phyloP scores from a whole-genome alignment of 257 asterid species.

The Fraxinus pennsylvanica region DNA sequence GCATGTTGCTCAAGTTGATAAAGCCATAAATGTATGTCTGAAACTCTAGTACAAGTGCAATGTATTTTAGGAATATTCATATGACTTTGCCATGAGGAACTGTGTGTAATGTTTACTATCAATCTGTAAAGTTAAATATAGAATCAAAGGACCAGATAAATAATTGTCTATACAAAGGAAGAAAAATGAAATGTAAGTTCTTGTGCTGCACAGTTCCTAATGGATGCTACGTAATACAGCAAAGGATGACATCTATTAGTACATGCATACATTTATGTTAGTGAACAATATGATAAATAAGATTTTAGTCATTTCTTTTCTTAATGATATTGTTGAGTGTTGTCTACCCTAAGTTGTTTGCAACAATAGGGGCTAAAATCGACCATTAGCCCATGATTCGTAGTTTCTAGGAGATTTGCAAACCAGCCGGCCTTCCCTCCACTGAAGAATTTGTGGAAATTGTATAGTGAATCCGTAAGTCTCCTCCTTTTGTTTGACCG shows the following conservation, averaged over 20 bases:
- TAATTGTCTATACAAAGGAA: not conserved
- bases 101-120: not conserved
- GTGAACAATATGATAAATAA: not conserved
- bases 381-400: not conserved
- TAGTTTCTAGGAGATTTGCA: not conserved
- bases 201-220: not conserved
- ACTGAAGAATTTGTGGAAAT: not conserved
- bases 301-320: constrained; percentile 21
- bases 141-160: not conserved
- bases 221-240: not conserved
- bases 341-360: constrained; percentile 12
- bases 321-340: not conserved
- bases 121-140: not conserved
- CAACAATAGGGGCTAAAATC: constrained; percentile 5
- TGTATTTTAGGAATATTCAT: not conserved
- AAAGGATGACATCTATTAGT: not conserved
- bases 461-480: not conserved
- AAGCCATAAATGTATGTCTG: not conserved
- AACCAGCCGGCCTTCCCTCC: not conserved
- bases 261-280: not conserved
- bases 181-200: not conserved
- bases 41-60: not conserved
- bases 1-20: not conserved
- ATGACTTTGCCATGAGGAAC: not conserved
- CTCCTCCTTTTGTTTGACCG: not conserved